Percentiles rank a stretch among this genome's conserved stretches.
Conservation (phyloP, 2,329 filamentous ascomycete genomes). For the Eutypella sp. region DNA sequence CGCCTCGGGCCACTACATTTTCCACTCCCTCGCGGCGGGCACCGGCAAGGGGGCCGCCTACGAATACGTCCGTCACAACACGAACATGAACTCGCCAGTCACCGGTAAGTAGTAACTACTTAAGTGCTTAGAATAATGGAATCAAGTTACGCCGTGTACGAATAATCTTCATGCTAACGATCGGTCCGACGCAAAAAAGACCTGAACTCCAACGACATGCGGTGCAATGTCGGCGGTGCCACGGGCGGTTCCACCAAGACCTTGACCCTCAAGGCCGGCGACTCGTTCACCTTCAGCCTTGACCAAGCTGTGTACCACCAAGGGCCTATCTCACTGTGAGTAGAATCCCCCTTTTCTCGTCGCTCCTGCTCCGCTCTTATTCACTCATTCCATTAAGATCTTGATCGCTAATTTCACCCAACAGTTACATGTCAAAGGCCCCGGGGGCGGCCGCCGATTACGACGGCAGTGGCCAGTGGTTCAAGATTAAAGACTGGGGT, state of each 20-base stretch:
- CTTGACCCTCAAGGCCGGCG: slow-evolving; percentile 31
- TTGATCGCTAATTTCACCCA: background rate
- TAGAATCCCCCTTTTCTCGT: slow-evolving; percentile 5
- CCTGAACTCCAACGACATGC: slow-evolving; percentile 33
- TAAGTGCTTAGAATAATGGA: background rate
- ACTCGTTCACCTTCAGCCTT: slow-evolving; percentile 33
- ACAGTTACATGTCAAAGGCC: slow-evolving; percentile 35
- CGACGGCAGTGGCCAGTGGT: slow-evolving; percentile 36
- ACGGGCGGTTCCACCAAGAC: slow-evolving; percentile 31
- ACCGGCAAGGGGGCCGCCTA: slow-evolving; percentile 27
- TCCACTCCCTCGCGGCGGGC: slow-evolving; percentile 31
- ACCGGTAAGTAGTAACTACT: slow-evolving; percentile 27
- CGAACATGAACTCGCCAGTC: slow-evolving; percentile 43
- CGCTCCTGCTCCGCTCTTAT: background rate
- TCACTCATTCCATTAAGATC: too few species aligned
- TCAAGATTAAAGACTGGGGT: slow-evolving; percentile 36
- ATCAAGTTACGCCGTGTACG: too few species aligned
- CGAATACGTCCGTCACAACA: slow-evolving; percentile 38
- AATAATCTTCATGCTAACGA: too few species aligned
- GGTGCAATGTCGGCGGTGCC: slow-evolving; percentile 35
- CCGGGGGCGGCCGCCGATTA: slow-evolving; percentile 29
- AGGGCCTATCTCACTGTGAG: slow-evolving; percentile 31
- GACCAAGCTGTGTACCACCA: slow-evolving; percentile 38
- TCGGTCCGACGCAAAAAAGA: slow-evolving; percentile 15
- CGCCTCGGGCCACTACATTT: slow-evolving; percentile 37